Evolutionary conservation across 1,139 yeast genomes (phyloP), one percentile per base, ranked within the genome.

Genomic region (Pneumocystis sp.): DNA sequence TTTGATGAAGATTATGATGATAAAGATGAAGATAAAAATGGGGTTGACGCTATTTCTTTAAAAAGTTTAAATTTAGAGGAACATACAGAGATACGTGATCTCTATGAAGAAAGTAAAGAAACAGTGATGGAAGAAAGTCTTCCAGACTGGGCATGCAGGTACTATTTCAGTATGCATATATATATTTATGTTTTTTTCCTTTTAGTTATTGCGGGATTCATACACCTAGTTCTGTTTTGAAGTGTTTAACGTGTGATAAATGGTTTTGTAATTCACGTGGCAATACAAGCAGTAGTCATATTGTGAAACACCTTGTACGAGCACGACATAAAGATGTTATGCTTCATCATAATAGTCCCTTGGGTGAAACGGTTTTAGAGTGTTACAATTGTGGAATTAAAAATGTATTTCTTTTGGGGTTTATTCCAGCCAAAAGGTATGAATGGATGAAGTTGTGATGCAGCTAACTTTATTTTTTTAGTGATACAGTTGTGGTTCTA

Each of bases 231-330:
- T 80, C 86, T 63, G 87, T 90, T 29, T 87, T 87, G 60, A 84
- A 86, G 71, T 91, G 97, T 77, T 82, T 83, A 67, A 79, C 82
- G 4, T 90, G 97, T 75, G 76, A 83, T 72, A 86, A 85, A 73
- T 91, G 97, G 97, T 91, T 91, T 74, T 91, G 97, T 77, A 91
- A 91, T 73, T 82, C 88, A n/a, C 83, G 84, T 67, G 80, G 83
- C 39, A 78, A 79, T 61, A 78, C 84, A 10, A 76, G 82, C 10
- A 84, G 91, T 25, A 87, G 96, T 1, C 97, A 91, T 74, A 88
- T 91, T 42, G 85, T 91, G 19, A 87, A 89, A 21, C 97, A 91
- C 75, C 77, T 90, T 73, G 95, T 89, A 45, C 77, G 88, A 71
- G 82, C 96, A 1, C 84, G 87, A 67, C 97, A 91, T 74, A 85